A percentile compares a stretch with the other conserved stretches of the same genome.
Evolutionary conservation across 140 eudicot species (phyloP).

Genomic region (Bidens hawaiensis): DNA sequence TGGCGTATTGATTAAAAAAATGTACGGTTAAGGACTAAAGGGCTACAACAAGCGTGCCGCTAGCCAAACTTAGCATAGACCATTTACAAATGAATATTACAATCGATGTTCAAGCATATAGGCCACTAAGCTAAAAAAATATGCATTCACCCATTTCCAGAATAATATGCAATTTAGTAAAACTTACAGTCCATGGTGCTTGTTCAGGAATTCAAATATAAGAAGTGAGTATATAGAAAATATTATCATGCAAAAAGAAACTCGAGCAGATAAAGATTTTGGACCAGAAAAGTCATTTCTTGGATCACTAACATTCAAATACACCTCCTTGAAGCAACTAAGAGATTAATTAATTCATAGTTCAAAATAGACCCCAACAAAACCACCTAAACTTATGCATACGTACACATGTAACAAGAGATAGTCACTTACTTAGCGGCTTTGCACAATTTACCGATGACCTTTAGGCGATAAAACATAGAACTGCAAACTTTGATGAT

Average conservation of each 20-base stretch:
- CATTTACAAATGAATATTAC: background rate
- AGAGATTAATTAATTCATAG: too few species aligned
- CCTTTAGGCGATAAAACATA: background rate
- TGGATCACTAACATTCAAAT: background rate
- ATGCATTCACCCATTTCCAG: background rate
- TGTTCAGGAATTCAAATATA: conserved; percentile 1
- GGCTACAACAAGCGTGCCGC: background rate
- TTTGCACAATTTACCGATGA: conserved; percentile 7
- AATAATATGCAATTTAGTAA: conserved; percentile 7
- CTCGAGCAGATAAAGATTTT: background rate
- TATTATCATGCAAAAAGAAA: background rate
- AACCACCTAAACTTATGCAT: too few species aligned
- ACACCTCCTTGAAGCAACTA: too few species aligned
- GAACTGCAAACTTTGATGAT: background rate
- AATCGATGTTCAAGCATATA: background rate
- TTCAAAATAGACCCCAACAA: too few species aligned
- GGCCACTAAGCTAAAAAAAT: background rate
- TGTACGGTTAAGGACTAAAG: background rate
- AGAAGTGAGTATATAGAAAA: background rate
- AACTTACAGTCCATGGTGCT: background rate
- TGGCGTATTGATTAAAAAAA: background rate
- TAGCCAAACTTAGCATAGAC: background rate
- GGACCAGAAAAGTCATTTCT: background rate
- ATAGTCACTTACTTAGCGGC: background rate
- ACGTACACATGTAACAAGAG: background rate